phyloP scores from a whole-genome alignment of 2,329 filamentous ascomycete species.

The Tolypocladium ophioglossoides region DNA sequence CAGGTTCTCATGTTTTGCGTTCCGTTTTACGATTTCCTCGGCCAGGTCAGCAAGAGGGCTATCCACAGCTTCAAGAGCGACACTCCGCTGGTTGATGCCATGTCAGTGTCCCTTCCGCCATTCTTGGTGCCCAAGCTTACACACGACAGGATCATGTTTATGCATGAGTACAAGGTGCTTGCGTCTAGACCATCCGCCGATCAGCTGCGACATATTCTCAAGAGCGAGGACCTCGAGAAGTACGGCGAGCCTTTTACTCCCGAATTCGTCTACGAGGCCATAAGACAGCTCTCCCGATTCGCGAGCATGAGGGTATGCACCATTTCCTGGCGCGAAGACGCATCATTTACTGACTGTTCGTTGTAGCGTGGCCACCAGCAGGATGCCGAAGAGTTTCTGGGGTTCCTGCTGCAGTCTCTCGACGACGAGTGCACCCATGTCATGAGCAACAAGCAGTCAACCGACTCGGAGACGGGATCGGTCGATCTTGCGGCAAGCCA shows the following conservation, averaged over 20 bases:
- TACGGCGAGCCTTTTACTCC: slow-evolving; percentile 88
- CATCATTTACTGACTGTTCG: background rate
- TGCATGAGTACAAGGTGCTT: slow-evolving; percentile 82
- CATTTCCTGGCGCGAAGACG: background rate
- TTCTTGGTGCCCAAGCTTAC: background rate
- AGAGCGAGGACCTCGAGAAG: slow-evolving; percentile 74
- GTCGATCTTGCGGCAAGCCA: slow-evolving; percentile 17
- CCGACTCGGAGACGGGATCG: slow-evolving; percentile 24
- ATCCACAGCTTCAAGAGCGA: slow-evolving; percentile 91
- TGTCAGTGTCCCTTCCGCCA: slow-evolving; percentile 38
- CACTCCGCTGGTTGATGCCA: slow-evolving; percentile 85
- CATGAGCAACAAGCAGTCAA: slow-evolving; percentile 39
- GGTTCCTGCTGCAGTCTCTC: slow-evolving; percentile 82
- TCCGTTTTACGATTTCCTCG: slow-evolving; percentile 90
- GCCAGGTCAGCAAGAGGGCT: slow-evolving; percentile 74
- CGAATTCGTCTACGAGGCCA: slow-evolving; percentile 91
- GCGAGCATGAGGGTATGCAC: slow-evolving; percentile 74
- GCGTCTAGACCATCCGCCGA: slow-evolving; percentile 68
- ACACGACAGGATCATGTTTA: slow-evolving; percentile 72
- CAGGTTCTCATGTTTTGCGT: slow-evolving; percentile 91
- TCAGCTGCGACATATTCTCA: slow-evolving; percentile 62
- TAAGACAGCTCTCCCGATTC: slow-evolving; percentile 77
- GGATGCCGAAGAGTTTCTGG: slow-evolving; percentile 94
- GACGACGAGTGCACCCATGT: slow-evolving; percentile 84
- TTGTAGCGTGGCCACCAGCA: slow-evolving; percentile 83